Conservation (phyloP, 306 rosid genomes). For the Trichosanthes cucumerina region DNA sequence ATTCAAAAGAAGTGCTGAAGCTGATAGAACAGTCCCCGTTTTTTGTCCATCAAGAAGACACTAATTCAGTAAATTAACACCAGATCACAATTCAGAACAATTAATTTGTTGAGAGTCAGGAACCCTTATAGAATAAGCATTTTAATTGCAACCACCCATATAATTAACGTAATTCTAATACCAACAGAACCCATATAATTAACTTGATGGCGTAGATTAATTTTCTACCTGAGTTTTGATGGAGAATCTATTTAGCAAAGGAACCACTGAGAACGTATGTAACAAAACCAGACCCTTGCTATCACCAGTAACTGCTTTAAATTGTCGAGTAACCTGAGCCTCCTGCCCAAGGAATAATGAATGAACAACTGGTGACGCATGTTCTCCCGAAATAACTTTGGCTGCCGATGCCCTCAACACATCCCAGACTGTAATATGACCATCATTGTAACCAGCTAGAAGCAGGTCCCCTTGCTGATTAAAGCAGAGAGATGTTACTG, state of each 20-base stretch:
- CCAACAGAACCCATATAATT: conserved; percentile 7
- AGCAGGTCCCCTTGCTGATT: conserved; percentile 95
- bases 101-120: not conserved
- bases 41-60: conserved; percentile 96
- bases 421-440: conserved; percentile 88
- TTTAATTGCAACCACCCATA: not conserved
- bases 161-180: not conserved
- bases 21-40: conserved; percentile 77
- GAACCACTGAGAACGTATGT: conserved; percentile 65
- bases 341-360: conserved; percentile 79
- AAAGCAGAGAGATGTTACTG: conserved; percentile 86
- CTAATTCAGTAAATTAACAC: conserved; percentile 38
- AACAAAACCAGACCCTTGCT: conserved; percentile 83
- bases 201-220: conserved; percentile 13
- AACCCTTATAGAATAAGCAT: conserved; percentile 11
- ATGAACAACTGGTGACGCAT: conserved; percentile 84
- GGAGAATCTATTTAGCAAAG: conserved; percentile 62
- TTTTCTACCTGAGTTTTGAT: conserved; percentile 72
- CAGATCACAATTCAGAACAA: conserved; percentile 23
- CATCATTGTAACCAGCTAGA: conserved; percentile 88
- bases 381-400: conserved; percentile 78
- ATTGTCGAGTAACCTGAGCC: conserved; percentile 82
- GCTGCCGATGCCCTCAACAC: conserved; percentile 61
- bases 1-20: conserved; percentile 78
- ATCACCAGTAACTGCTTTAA: conserved; percentile 93